Base-by-base conservation (phyloP, 768 basidiomycete genomes). In the Naganishia antarctica region DNA sequence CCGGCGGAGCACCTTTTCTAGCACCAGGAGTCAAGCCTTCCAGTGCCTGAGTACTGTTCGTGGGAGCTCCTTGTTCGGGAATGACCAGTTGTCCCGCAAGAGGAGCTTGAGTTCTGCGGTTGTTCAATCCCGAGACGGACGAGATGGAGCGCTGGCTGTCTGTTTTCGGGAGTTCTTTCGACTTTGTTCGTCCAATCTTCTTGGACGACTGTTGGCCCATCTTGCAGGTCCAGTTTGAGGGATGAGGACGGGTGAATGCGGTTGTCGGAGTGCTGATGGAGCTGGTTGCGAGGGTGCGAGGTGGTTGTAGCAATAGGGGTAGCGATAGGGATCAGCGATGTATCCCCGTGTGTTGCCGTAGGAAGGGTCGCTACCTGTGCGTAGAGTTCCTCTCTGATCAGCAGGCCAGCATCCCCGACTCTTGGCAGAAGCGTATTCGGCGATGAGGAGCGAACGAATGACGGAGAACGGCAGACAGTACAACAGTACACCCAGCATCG, bases 161-260 rank as follows among this genome's bases (percentile, higher is more conserved):
- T 40, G 60, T 64, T 21, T 73, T 57, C 12, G 71, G 69, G 21
- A 74, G 65, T 59, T 77, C 74, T 66, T 77, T 77, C 31, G 76
- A 77, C 60, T 72, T 69, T 26, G 76, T 77, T 18, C 76, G 69
- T 13, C 72, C 70, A 62, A 77, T 69, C 68, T 75, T 75, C 68
- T 77, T 77, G 43, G 63, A 64, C 25, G 63, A 44, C 34, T 51
- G 50, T 64, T 64, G 63, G 40, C 63, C 63, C 63, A 64, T 64
- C 25, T 28, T 63, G 37, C 21, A 37, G 48, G 48, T 34, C 31
- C 21, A n/a, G 63, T 23, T 21, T 53, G 40, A n/a, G n/a, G n/a
- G n/a, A n/a, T n/a, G n/a, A n/a, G n/a, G n/a, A n/a, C n/a, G n/a
- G n/a, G n/a, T n/a, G n/a, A n/a, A n/a, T n/a, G n/a, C n/a, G n/a